Base-by-base conservation (phyloP, 108 stramenopile species). In the Nitzschia palea region DNA sequence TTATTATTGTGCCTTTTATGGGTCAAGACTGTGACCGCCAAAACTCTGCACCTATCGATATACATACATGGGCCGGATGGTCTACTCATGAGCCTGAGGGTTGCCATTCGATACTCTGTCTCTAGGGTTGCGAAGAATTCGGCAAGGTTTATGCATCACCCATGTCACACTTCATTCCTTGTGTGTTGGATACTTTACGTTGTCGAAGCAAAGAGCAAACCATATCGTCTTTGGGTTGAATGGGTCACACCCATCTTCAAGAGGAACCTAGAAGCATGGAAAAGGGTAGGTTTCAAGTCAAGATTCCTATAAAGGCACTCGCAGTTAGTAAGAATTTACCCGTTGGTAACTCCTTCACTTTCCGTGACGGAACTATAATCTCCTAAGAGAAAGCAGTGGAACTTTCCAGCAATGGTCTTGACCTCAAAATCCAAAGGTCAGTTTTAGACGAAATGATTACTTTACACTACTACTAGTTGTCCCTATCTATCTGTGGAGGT, bases 21-120 rank as follows among this genome's bases (percentile, higher is more conserved):
- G 97, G 97, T 18, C 90, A 86, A 56, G 90, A 96, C 69, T 43
- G 57, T 10, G 32, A 44, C 22, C 37, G 44, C 42, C 45, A 55
- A 0, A 26, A 43, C 2, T 40, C 54, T 18, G n/a, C 78, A 55
- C 59, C 90, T 81, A 28, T 98, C 22, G 97, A 98, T 17, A 93
- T 98, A 55, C 97, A 97, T 69, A n/a, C n/a, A n/a, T n/a, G 97
- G 97, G 1, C 97, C 97, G 17, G 89, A 96, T 68, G 93, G 94
- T 14, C 60, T 93, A 52, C 68, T 93, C 1, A 78, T 83, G 82
- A 91, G 88, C 88, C 72, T 94, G 40, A 83, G 97, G 10, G 86
- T 89, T 3, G 91, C 89, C n/a, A 81, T 97, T 51, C 90, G 90
- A 22, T 93, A 91, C 65, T 85, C 86, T 31, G 85, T 93, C 8